Conservation (phyloP, 1,284 basidiomycete species). For the Tetrapyrgos nigripes region DNA sequence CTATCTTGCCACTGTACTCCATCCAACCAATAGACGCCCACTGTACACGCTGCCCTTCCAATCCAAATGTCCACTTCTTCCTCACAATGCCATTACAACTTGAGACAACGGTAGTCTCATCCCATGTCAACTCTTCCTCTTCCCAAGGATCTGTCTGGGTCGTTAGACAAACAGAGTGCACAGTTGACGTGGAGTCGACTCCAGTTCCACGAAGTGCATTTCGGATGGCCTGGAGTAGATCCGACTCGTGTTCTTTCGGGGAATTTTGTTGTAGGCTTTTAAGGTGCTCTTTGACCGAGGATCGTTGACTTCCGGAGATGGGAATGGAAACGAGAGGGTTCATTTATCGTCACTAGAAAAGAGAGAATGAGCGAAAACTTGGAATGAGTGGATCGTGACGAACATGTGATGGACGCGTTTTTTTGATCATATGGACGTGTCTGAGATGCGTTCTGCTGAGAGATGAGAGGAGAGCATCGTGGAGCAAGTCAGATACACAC, state of each 20-base stretch:
- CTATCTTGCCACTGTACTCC: slow-evolving; percentile 50
- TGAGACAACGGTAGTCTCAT: slow-evolving; percentile 68
- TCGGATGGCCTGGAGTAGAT: slow-evolving; percentile 57
- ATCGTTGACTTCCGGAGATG: background rate
- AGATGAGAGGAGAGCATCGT: background rate
- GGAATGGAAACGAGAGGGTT: background rate
- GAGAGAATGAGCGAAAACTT: background rate
- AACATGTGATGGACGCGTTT: background rate
- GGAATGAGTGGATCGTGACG: background rate
- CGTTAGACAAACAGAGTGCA: slow-evolving; percentile 46
- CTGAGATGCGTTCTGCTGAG: background rate
- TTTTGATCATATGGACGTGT: background rate
- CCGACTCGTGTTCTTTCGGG: slow-evolving; percentile 35
- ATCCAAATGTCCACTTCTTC: slow-evolving; percentile 77
- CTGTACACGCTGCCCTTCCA: slow-evolving; percentile 75
- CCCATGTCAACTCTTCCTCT: slow-evolving; percentile 74
- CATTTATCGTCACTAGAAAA: background rate
- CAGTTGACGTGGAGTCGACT: slow-evolving; percentile 41
- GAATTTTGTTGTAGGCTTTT: background rate
- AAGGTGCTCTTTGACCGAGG: background rate
- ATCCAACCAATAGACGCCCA: slow-evolving; percentile 81
- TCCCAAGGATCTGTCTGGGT: slow-evolving; percentile 41
- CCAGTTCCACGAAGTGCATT: slow-evolving; percentile 57
- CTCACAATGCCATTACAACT: slow-evolving; percentile 73
- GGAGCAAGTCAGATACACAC: background rate